Percentiles rank a stretch among this genome's conserved stretches.
phyloP scores from a whole-genome alignment of 2,329 filamentous ascomycete genomes.

The Botryosphaeria agaves region DNA sequence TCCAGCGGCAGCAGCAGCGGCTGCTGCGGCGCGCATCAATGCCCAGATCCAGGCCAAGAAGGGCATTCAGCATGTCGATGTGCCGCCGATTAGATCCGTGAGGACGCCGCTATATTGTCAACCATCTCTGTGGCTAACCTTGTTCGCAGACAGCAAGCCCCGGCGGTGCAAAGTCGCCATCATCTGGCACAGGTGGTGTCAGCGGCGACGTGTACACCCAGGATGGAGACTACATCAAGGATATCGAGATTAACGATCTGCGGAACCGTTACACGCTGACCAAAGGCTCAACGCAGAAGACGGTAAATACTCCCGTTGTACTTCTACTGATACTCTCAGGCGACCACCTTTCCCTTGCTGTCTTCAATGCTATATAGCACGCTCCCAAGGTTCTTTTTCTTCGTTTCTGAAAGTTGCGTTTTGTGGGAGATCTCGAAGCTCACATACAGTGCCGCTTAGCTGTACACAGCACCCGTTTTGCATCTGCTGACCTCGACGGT shows the following conservation, averaged over 20 bases:
- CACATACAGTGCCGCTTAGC: constrained; percentile 19
- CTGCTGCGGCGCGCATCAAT: constrained; percentile 42
- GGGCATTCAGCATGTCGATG: constrained; percentile 78
- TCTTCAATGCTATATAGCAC: constrained; percentile 19
- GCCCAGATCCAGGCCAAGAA: constrained; percentile 44
- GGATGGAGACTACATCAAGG: constrained; percentile 95
- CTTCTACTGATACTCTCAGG: constrained; percentile 48
- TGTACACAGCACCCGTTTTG: constrained; percentile 43
- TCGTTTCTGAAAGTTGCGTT: constrained; percentile 9
- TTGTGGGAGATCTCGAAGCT: constrained; percentile 24
- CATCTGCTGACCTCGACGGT: constrained; percentile 84
- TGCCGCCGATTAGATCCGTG: constrained; percentile 58
- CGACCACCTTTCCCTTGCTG: constrained; percentile 32
- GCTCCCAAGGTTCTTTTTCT: constrained; percentile 9
- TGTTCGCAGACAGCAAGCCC: constrained; percentile 26
- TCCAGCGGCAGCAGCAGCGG: constrained; percentile 54
- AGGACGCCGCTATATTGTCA: constrained; percentile 7
- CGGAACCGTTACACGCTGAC: constrained; percentile 94
- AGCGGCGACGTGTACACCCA: constrained; percentile 85
- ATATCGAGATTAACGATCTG: constrained; percentile 97
- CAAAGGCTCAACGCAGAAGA: constrained; percentile 94
- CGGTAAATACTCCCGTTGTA: constrained; percentile 79
- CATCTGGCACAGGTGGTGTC: constrained; percentile 25
- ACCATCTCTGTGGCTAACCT: constrained; percentile 4
- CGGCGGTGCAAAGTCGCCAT: constrained; percentile 35